Base-by-base conservation (phyloP, 2,329 filamentous ascomycete genomes). In the Aureobasidium sp. region DNA sequence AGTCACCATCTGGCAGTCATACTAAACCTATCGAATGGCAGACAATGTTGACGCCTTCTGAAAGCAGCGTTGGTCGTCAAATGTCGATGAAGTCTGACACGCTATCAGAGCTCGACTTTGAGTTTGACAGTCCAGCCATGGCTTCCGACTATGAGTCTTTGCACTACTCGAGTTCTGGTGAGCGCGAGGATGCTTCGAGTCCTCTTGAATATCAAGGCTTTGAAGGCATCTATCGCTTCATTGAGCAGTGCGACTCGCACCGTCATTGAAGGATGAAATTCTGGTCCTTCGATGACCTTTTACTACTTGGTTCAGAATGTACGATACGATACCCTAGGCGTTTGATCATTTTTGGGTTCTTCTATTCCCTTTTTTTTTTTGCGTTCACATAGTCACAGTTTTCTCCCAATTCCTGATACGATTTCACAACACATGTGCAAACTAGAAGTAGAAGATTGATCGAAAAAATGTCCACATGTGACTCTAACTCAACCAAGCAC, bases 201-300 rank as follows among this genome's bases (percentile, higher is more conserved):
- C 73, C 74, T 3, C 71, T 81, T 11, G 79, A 79, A 48, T 83
- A 81, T 57, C 81, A 84, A 57, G 79, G 80, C 4, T 68, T 82
- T 12, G 79, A 85, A 62, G 83, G 82, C 3, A 84, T 86, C 29
- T 81, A 83, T 61, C 74, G 74, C 47, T 86, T 86, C 62, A 72
- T 86, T 55, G 78, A 82, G 60, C 77, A 84, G 58, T 83, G 82
- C 60, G 81, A 85, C 64, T 73, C 34, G 19, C 48, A 51, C 19
- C 25, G 48, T 8, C 35, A 21, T 6, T 25, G 4, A 41, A 11
- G 22, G 16, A 38, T 21, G 10, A 24, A 10, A 2, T 6, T 6
- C 8, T n/a, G 10, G 11, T 34, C 30, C 11, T n/a, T 34, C 4
- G 11, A 34, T 16, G 3, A 6, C 16, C 5, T 29, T 30, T 14